Conservation (phyloP, 495 filamentous ascomycete genomes). For the Daldinia vernicosa region DNA sequence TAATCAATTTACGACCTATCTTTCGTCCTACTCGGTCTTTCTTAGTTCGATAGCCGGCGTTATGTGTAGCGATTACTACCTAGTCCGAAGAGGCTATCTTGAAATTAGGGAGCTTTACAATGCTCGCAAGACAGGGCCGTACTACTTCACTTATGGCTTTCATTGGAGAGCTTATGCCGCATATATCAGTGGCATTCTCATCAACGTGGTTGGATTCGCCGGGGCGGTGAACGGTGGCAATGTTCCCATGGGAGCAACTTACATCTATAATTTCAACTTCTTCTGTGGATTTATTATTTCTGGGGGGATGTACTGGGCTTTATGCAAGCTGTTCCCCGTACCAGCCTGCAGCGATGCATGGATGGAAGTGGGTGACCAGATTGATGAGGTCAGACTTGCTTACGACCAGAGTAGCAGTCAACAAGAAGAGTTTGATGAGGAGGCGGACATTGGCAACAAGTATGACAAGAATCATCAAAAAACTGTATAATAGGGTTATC, state of each 20-base stretch:
- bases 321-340: slow-evolving; percentile 75
- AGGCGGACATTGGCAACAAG: slow-evolving; percentile 31
- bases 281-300: slow-evolving; percentile 85
- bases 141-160: slow-evolving; percentile 78
- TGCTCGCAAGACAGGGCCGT: slow-evolving; percentile 69
- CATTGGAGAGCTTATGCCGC: slow-evolving; percentile 85
- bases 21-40: slow-evolving; percentile 95
- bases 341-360: slow-evolving; percentile 77
- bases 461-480: slow-evolving; percentile 30
- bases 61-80: slow-evolving; percentile 89
- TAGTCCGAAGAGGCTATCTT: slow-evolving; percentile 84
- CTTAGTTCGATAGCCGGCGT: slow-evolving; percentile 91
- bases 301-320: slow-evolving; percentile 68
- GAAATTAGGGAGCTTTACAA: slow-evolving; percentile 83
- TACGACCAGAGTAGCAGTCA: slow-evolving; percentile 49
- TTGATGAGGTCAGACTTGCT: slow-evolving; percentile 60
- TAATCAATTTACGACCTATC: slow-evolving; percentile 95
- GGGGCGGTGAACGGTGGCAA: slow-evolving; percentile 73
- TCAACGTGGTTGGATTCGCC: slow-evolving; percentile 93
- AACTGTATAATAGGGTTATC: slow-evolving; percentile 16
- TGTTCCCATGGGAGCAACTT: slow-evolving; percentile 79
- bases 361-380: slow-evolving; percentile 82
- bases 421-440: slow-evolving; percentile 41
- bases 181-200: slow-evolving; percentile 84
- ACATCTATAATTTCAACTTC: slow-evolving; percentile 92